Conservation (phyloP, 257 asterid genomes). For the Echites panduratus region DNA sequence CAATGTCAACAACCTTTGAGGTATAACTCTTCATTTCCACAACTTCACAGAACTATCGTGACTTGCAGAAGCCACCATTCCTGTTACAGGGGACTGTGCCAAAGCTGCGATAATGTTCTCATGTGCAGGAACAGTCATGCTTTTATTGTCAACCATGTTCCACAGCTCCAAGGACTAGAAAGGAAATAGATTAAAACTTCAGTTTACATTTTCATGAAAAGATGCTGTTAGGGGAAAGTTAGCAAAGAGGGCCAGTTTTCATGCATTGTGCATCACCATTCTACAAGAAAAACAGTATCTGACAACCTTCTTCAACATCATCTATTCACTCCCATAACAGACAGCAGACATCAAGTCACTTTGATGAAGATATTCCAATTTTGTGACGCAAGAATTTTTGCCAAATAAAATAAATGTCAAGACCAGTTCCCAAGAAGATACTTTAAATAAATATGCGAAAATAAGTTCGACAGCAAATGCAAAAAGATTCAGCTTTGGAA, state of each 20-base stretch:
- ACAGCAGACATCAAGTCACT: not conserved
- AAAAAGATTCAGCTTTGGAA: not conserved
- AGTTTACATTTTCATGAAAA: not conserved
- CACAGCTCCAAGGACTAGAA: constrained; percentile 84
- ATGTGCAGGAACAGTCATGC: constrained; percentile 81
- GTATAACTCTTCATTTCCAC: constrained; percentile 53
- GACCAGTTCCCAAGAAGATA: not conserved
- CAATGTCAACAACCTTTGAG: not conserved
- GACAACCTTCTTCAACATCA: constrained; percentile 1
- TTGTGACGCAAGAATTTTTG: not conserved
- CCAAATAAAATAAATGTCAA: not conserved
- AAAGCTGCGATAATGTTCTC: constrained; percentile 71
- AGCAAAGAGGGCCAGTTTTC: not conserved
- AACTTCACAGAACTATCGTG: constrained; percentile 88
- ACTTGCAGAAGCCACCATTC: constrained; percentile 95
- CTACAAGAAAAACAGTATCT: not conserved
- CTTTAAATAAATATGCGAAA: not conserved
- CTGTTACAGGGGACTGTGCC: constrained; percentile 78
- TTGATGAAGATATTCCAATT: not conserved
- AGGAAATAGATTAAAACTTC: not conserved
- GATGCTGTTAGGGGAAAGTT: not conserved
- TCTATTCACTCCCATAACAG: not conserved
- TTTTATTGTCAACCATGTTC: constrained; percentile 86
- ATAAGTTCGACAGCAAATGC: not conserved
- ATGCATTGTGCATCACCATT: not conserved